Base-by-base conservation (phyloP, 192 early-diverging fungal species). In the Coemansia sp. region DNA sequence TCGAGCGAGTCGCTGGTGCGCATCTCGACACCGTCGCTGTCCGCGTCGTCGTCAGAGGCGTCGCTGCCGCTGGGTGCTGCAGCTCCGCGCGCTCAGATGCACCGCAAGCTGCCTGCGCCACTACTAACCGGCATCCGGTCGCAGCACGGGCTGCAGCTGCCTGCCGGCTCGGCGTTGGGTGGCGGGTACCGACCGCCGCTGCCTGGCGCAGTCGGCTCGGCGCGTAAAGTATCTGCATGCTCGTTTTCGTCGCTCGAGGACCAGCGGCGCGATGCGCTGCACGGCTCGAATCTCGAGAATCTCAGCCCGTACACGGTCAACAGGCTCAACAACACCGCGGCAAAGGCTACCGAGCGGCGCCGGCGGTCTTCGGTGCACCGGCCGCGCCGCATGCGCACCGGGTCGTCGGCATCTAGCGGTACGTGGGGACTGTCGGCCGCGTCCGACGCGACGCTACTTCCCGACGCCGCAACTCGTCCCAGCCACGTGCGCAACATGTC, bases 1-100 rank as follows among this genome's bases (percentile, higher is more conserved):
- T 81, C 77, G 25, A 71, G 70, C 31, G 79, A 81, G 48, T 81
- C 79, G 66, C 79, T 81, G 28, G 73, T 81, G 28, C 73, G 69
- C 42, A 52, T 81, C 16, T 52, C 70, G 25, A 75, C 79, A 50
- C 79, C 79, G 40, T 71, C 79, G 60, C 69, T 81, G 22, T 81
- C 79, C 11, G 69, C 73, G 18, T 76, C 79, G 52, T 81, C 79
- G 22, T 81, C 79, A 2, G 79, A 75, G 66, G 73, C 67, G 25
- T 81, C 78, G 66, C 69, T 81, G 58, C 69, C 78, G 45, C 73
- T 72, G 11, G 63, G 58, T 16, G 52, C 52, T 28, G 50, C 31
- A 20, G 29, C 29, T 22, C 42, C 28, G n/a, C 65, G 54, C 56
- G 20, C 48, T 32, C 48, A 60, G 48, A 52, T 60, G 45, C 73